These are phyloP conservation scores for Crepidotus variabilis DNA, from an alignment of 768 basidiomycete species.

Conservation along the genomic window DNA sequence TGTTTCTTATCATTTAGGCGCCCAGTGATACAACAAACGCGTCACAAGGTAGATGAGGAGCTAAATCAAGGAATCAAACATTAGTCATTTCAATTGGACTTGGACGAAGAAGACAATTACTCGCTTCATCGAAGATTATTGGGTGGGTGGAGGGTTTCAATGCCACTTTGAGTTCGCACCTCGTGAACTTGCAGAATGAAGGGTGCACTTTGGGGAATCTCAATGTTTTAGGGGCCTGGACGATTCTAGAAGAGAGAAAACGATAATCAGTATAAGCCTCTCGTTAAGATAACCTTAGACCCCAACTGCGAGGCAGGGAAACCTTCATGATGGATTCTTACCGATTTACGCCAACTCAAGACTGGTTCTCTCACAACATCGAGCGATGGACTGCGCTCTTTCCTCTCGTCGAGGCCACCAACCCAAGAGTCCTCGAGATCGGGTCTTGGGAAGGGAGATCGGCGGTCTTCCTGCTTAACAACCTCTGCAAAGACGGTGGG, in stretches of 20 bases:
- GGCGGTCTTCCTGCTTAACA: conserved; percentile 48
- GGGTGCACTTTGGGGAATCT: neutral
- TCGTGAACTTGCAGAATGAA: neutral
- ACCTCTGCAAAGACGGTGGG: conserved; percentile 39
- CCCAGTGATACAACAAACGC: neutral
- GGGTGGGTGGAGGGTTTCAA: neutral
- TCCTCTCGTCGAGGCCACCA: conserved; percentile 28
- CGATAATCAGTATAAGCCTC: neutral
- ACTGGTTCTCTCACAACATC: conserved; percentile 51
- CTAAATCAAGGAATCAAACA: too few relatives aligned
- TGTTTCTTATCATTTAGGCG: neutral
- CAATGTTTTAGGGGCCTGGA: neutral
- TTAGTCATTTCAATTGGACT: too few relatives aligned
- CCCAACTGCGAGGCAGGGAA: neutral
- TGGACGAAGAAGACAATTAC: too few relatives aligned
- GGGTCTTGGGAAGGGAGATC: conserved; percentile 67
- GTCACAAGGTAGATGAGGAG: neutral
- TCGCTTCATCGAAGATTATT: neutral
- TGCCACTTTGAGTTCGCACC: neutral
- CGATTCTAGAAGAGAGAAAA: neutral
- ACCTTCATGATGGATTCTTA: too few relatives aligned
- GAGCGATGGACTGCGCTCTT: conserved; percentile 40
- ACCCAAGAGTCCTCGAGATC: conserved; percentile 51
- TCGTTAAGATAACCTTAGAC: neutral
- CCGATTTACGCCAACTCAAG: conserved; percentile 49